Evolutionary conservation across 2,329 filamentous ascomycete species (phyloP), one percentile per base, ranked within the genome.

Genomic region (Xylaria hypoxylon): DNA sequence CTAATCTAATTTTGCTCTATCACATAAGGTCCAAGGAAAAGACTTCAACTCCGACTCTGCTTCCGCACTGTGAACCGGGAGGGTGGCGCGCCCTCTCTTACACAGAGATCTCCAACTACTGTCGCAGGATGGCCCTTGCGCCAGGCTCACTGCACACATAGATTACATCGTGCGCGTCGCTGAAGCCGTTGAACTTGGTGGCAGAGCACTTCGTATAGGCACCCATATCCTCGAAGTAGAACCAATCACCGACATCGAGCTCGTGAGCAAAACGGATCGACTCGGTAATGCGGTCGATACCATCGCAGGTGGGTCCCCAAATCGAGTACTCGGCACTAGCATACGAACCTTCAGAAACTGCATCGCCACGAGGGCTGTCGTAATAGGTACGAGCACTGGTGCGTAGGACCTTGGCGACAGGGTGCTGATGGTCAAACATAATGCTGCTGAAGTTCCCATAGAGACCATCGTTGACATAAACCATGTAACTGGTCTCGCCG

Each of bases 361-460:
- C 80, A 57, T 83, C 79, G n/a, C 86, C 83, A 73, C 81, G 75
- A 70, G 82, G 63, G 69, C 84, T 82, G 80, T 90, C 81, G 78
- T 90, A 90, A 76, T 89, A 77, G 69, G 87, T 86, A 67, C 83
- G 82, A 69, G 85, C 80, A 67, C 85, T 84, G 22, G 86, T 83
- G 71, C 89, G 90, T 61, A 99, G 85, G 65, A 98, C 87, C 80
- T 92, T 92, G 62, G 95, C 93, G 51, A 92, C 82, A 1, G 96
- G 96, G 75, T 96, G 88, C 85, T 99, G 96, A 81, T 98, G 96
- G 77, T 98, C 96, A 79, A 97, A 99, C 85, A 98, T 97, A 86
- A 98, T 98, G 88, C 94, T 96, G 72, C 93, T 97, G 78, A 99
- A 98, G 83, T 98, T 98, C 76, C 96, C 96, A 77, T 99, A 99